Evolutionary conservation across 2,329 filamentous ascomycete genomes (phyloP).

Genomic region (Trichocomaceae sp.): DNA sequence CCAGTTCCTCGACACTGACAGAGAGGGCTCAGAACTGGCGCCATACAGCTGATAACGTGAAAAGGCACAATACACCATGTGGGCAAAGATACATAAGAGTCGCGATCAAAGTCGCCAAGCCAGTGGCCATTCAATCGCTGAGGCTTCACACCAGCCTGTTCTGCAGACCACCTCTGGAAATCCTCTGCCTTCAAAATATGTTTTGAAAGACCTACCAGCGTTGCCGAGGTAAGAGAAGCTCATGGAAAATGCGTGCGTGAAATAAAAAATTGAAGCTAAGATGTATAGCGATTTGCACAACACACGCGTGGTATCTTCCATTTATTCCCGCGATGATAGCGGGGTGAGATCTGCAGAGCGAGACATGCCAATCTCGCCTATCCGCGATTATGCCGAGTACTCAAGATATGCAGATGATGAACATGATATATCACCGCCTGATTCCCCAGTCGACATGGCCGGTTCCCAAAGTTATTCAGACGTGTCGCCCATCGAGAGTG

Average conservation of each 20-base stretch:
- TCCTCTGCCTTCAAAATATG: constrained; percentile 24
- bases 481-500: constrained; percentile 38
- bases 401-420: constrained; percentile 22
- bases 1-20: background rate
- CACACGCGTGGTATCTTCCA: constrained; percentile 51
- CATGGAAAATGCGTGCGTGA: background rate
- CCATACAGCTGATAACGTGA: background rate
- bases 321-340: constrained; percentile 50
- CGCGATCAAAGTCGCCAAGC: constrained; percentile 36
- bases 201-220: constrained; percentile 29
- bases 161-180: constrained; percentile 34
- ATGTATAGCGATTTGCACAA: constrained; percentile 17
- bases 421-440: constrained; percentile 42
- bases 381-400: constrained; percentile 6
- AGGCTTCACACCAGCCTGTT: constrained; percentile 41
- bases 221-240: constrained; percentile 33
- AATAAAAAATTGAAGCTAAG: background rate
- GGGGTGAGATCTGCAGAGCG: background rate
- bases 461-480: constrained; percentile 21
- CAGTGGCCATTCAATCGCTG: constrained; percentile 41
- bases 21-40: background rate
- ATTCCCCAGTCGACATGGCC: constrained; percentile 31
- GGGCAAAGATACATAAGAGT: constrained; percentile 46
- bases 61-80: constrained; percentile 39
- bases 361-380: background rate